phyloP scores from a whole-genome alignment of 2,329 filamentous ascomycete species.

The Apiospora rasikravindrae region DNA sequence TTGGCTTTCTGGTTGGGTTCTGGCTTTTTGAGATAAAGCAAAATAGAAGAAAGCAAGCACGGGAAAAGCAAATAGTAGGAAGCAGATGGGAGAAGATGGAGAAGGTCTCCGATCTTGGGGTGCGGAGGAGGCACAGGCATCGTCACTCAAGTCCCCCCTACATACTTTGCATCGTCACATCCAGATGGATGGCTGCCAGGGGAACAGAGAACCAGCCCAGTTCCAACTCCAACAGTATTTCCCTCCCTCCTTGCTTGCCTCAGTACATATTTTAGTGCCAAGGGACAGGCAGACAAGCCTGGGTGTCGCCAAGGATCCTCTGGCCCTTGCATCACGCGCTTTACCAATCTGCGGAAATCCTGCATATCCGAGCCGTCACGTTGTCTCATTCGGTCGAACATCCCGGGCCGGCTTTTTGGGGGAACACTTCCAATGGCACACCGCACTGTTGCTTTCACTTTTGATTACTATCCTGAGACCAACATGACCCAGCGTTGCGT shows the following conservation, averaged over 20 bases:
- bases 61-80: background rate
- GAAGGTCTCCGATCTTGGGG: background rate
- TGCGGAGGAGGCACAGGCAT: background rate
- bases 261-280: background rate
- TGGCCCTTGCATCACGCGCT: background rate
- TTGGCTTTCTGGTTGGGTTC: background rate
- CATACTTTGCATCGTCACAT: background rate
- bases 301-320: background rate
- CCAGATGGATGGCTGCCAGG: too few relatives aligned
- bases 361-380: background rate
- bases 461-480: background rate
- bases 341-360: background rate
- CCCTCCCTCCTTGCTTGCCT: too few relatives aligned
- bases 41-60: background rate
- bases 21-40: too few relatives aligned
- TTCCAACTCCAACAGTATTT: too few relatives aligned
- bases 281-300: background rate
- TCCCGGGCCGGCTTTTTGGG: background rate
- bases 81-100: background rate
- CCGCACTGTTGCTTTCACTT: background rate
- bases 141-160: background rate
- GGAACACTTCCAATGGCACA: background rate
- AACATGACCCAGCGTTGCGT: too few relatives aligned
- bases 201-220: too few relatives aligned
- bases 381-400: background rate